Evolutionary conservation across 129 eudicot genomes (phyloP), one percentile per base, ranked within the genome.

Genomic region (Flaveria ramosissima): DNA sequence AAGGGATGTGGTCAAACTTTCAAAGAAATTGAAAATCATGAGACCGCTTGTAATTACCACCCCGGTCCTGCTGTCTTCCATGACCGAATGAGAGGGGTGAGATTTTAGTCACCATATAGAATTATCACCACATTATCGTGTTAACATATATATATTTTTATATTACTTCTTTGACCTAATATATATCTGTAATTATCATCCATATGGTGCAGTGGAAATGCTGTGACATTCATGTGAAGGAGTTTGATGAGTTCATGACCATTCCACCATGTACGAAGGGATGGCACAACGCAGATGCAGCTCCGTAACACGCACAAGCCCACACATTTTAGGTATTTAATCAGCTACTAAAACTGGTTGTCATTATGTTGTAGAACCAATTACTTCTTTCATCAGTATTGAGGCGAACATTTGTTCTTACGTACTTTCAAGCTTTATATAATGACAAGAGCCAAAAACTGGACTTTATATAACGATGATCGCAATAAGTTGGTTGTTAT

Each of bases 41-140:
- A 94, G 17, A 65, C 85, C 20, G 99, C 99, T 8, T 94, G 99
- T 84, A 91, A 67, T 84, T 83, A 91, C 80, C 99, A 94, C 61
- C 99, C 99, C 11, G 99, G 99, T 26, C 99, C 97, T 45, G 93
- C 99, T 24, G 84, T 91, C 41, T 94, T 94, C 77, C 99, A 89
- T 69, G 99, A 94, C 73, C 85, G 99, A 59, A 75, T 91, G 88
- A 87, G 94, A 86, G 99, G 99, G 96, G 97, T 93, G 70, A 90
- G 96, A 43, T 56, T 42, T 11, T 72, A 50, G 68, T 11, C 15
- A 36, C 51, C 51, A 39, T 36, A 9, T 20, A 42, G n/a, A 26
- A 72, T n/a, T 53, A 65, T 67, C 16, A 7, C 45, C 15, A 43
- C 23, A 43, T 30, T 5, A 20, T 59, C 45, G 27, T 36, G 3